A percentile compares a stretch with the other conserved stretches of the same genome.
These are phyloP conservation scores for Cichorium intybus DNA, from an alignment of 140 eudicot genomes.

Conservation along the genomic window DNA sequence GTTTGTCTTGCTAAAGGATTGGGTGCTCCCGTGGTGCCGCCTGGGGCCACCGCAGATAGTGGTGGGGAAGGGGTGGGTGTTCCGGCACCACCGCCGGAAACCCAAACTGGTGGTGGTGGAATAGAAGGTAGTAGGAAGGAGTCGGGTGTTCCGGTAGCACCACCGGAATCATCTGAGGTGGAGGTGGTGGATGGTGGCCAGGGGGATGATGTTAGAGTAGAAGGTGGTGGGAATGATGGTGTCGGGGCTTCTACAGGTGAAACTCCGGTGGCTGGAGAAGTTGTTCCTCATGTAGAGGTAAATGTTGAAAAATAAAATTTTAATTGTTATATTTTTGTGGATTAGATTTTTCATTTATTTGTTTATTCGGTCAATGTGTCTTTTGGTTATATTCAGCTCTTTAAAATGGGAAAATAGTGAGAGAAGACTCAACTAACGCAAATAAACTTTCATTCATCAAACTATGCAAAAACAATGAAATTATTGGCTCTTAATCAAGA, in stretches of 20 bases:
- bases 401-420: neutral
- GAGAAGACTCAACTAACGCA: neutral
- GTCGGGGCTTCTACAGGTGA: slow-evolving; percentile 23
- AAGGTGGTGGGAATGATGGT: slow-evolving; percentile 20
- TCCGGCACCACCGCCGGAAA: slow-evolving; percentile 18
- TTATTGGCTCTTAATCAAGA: neutral
- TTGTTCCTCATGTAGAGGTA: slow-evolving; percentile 24
- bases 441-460: slow-evolving; percentile 7
- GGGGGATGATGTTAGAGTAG: slow-evolving; percentile 7
- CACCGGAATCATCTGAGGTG: slow-evolving; percentile 22
- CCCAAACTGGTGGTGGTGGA: slow-evolving; percentile 6
- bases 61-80: neutral
- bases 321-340: slow-evolving; percentile 1
- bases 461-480: neutral
- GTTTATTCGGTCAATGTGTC: slow-evolving; percentile 8
- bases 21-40: slow-evolving; percentile 19
- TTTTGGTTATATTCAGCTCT: neutral
- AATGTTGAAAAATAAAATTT: slow-evolving; percentile 20
- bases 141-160: slow-evolving; percentile 10
- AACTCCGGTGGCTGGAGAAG: slow-evolving; percentile 27
- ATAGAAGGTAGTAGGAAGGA: neutral
- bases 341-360: slow-evolving; percentile 8
- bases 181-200: neutral
- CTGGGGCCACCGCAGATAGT: slow-evolving; percentile 1
- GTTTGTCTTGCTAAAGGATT: slow-evolving; percentile 38